Base-by-base conservation (phyloP, 768 basidiomycete genomes). In the Lactarius indigo region DNA sequence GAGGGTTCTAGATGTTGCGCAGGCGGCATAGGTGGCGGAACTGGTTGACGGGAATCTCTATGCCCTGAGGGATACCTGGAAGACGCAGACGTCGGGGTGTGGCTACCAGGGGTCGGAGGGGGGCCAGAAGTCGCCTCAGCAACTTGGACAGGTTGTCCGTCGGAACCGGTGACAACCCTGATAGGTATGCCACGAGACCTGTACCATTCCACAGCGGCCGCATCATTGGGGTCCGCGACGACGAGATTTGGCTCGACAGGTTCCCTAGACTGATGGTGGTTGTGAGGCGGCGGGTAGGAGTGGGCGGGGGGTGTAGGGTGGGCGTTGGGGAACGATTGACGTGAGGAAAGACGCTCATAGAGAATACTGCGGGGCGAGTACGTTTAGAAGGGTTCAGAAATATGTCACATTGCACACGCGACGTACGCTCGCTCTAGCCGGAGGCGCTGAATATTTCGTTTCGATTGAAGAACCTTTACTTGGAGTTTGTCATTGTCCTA, bases 401-500 rank as follows among this genome's bases (percentile, higher is more conserved):
- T 33, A 56, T 60, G 64, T 71, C 72, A 74, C 63, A 70, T 61
- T 31, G 30, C 33, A 42, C 66, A 71, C 68, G 28, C 26, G 65
- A 86, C 91, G 81, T 72, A 94, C 92, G 91, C 91, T 80, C 92
- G 82, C 78, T 94, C 92, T 64, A 94, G 81, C 77, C 92, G 90
- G 85, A 93, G 89, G 50, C 92, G 83, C 75, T 92, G 91, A 52
- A 94, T 92, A 73, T 85, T 88, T 72, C 87, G 87, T 77, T 90
- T 93, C 35, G 91, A 86, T 74, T 88, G 82, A 33, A 91, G 79
- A 42, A 92, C 85, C 76, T 92, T 91, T 81, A 87, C 86, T 74
- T 90, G 85, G 66, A 94, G 83, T 78, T 88, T 92, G 81, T 94
- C 92, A 77, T 94, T 94, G 78, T 94, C 91, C 92, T 94, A 74